A percentile compares a stretch with the other conserved stretches of the same genome.
Conservation (phyloP, 768 basidiomycete genomes). For the Lanmaoa pseudosensibilis region DNA sequence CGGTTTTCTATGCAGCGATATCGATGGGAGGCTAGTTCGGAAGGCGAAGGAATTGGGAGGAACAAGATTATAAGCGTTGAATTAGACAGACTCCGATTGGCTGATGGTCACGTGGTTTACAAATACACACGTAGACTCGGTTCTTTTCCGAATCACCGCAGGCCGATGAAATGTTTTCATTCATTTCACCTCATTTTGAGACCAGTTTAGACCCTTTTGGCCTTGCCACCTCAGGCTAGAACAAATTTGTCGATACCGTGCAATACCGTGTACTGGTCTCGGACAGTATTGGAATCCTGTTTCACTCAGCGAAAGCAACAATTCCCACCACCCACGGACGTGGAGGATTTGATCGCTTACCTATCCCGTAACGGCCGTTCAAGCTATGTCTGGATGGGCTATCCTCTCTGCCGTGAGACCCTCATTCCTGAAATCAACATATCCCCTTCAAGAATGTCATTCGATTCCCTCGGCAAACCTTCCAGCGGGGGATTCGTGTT, state of each 20-base stretch:
- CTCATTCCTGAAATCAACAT: not conserved
- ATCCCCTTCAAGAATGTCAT: not conserved
- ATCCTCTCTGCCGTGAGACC: not conserved
- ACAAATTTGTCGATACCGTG: not conserved
- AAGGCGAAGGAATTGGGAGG: not conserved
- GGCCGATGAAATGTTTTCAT: not conserved
- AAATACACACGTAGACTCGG: not conserved
- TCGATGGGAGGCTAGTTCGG: not conserved
- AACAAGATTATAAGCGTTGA: constrained; percentile 20
- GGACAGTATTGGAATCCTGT: not conserved
- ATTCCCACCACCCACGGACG: not conserved
- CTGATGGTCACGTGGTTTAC: constrained; percentile 11
- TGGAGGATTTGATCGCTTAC: not conserved
- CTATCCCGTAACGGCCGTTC: not conserved
- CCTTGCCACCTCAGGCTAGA: not conserved
- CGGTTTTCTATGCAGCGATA: not conserved
- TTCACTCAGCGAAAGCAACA: not conserved
- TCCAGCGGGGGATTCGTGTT: not conserved
- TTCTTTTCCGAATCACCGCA: not conserved
- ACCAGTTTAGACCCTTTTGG: not conserved
- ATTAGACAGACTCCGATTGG: constrained; percentile 29
- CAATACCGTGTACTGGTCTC: not conserved
- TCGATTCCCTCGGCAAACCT: not conserved
- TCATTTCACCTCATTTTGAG: not conserved
- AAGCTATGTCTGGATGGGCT: not conserved